Percentiles rank a stretch among this genome's conserved stretches.
These are phyloP conservation scores for Saccharomyces kudriavzevii DNA, from an alignment of 805 yeast genomes.

Conservation along the genomic window DNA sequence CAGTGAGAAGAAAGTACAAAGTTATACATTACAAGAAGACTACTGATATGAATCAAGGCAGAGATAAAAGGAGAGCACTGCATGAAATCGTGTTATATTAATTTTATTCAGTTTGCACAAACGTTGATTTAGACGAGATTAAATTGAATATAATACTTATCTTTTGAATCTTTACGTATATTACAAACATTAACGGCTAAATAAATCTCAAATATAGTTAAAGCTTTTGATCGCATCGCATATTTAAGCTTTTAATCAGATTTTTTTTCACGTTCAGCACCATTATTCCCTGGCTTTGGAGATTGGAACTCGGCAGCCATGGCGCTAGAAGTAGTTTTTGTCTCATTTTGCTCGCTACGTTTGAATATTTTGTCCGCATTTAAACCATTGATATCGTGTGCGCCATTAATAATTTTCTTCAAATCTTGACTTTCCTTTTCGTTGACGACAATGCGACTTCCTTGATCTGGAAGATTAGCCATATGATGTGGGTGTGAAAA, in stretches of 20 bases:
- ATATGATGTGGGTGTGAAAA: conserved; percentile 7
- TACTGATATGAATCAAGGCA: conserved; percentile 19
- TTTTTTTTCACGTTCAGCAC: neutral
- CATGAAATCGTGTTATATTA: neutral
- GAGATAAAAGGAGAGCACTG: neutral
- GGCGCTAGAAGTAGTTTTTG: neutral
- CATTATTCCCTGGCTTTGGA: neutral
- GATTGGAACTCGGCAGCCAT: neutral
- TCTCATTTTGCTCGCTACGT: neutral
- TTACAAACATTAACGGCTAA: neutral
- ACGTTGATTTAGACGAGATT: neutral
- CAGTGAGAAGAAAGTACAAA: conserved; percentile 26
- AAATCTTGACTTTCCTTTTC: conserved; percentile 9
- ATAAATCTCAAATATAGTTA: neutral
- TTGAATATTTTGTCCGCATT: neutral
- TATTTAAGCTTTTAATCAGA: neutral
- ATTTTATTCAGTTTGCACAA: neutral
- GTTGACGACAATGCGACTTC: conserved; percentile 3
- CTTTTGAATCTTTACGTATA: neutral
- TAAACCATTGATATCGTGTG: neutral
- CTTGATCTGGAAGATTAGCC: conserved; percentile 2
- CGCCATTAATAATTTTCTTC: conserved; percentile 4
- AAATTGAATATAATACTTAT: neutral
- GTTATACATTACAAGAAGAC: conserved; percentile 36
- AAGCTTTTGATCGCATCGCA: neutral